These are phyloP conservation scores for Coemansia sp. DNA, from an alignment of 192 early-diverging fungal species.

Conservation along the genomic window DNA sequence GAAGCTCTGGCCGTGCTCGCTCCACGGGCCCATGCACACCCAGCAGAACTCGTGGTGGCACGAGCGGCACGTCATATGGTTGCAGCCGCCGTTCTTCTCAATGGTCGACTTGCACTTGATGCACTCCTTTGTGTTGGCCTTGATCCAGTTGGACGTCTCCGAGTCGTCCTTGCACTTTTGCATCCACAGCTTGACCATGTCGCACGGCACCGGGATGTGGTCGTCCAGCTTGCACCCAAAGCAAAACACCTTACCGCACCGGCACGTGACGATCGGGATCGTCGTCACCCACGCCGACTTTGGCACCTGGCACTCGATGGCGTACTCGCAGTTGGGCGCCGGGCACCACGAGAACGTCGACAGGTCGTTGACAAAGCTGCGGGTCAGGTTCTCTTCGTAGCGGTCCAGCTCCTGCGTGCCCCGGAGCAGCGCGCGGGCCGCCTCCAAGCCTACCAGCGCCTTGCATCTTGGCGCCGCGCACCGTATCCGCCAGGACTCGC, in stretches of 20 bases:
- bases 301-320: constrained; percentile 82
- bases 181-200: constrained; percentile 76
- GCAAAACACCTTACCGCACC: constrained; percentile 77
- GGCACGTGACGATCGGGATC: constrained; percentile 84
- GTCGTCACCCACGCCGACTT: constrained; percentile 58
- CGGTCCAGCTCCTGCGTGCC: constrained; percentile 47
- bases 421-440: constrained; percentile 64
- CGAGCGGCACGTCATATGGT: constrained; percentile 99
- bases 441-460: constrained; percentile 75
- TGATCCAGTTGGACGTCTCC: constrained; percentile 97
- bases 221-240: constrained; percentile 83
- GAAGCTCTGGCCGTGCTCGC: constrained; percentile 90
- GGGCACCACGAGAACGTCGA: constrained; percentile 87
- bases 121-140: constrained; percentile 92
- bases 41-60: constrained; percentile 99
- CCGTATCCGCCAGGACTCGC: constrained; percentile 81
- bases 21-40: constrained; percentile 98
- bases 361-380: constrained; percentile 90
- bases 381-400: constrained; percentile 62
- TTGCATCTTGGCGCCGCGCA: constrained; percentile 75
- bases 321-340: constrained; percentile 91
- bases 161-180: constrained; percentile 97
- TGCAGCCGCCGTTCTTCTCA: constrained; percentile 99
- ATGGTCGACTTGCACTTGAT: constrained; percentile 90
- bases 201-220: constrained; percentile 86